These are phyloP conservation scores for Colletotrichum viniferum DNA, from an alignment of 2,329 filamentous ascomycete genomes.

Conservation along the genomic window DNA sequence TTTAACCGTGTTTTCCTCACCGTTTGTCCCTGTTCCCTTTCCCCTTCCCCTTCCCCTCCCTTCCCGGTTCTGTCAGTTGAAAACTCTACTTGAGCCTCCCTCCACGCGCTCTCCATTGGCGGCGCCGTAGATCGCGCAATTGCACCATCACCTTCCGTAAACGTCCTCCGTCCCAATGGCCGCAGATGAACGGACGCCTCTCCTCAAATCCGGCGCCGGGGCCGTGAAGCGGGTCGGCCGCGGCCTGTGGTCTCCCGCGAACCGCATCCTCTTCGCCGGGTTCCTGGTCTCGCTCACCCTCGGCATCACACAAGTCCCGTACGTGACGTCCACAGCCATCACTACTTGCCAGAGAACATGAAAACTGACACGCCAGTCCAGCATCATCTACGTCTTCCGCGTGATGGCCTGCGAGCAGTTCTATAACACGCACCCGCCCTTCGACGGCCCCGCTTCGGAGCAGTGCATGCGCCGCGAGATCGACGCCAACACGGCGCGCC, in stretches of 20 bases:
- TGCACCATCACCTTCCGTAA: not conserved
- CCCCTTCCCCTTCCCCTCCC: not conserved
- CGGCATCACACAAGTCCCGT: constrained; percentile 55
- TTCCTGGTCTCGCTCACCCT: constrained; percentile 62
- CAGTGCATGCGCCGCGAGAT: constrained; percentile 67
- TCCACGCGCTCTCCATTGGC: not conserved
- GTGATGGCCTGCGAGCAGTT: constrained; percentile 75
- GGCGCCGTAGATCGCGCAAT: not conserved
- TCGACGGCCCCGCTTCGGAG: constrained; percentile 46
- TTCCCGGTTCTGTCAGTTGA: not conserved
- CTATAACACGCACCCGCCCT: constrained; percentile 62
- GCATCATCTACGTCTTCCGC: constrained; percentile 68
- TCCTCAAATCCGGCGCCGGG: constrained; percentile 17
- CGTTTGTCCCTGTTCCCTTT: not conserved
- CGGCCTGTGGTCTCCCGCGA: constrained; percentile 25
- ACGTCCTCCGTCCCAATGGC: not conserved
- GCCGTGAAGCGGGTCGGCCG: constrained; percentile 20
- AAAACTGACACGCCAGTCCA: constrained; percentile 18
- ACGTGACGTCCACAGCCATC: constrained; percentile 25
- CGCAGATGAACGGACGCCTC: constrained; percentile 18
- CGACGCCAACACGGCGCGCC: constrained; percentile 65
- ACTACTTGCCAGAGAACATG: not conserved
- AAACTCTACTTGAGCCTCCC: constrained; percentile 4
- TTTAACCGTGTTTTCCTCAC: not conserved
- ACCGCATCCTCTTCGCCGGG: constrained; percentile 59